Base-by-base conservation (phyloP, 768 basidiomycete species). In the Leucocoprinus leucothites region DNA sequence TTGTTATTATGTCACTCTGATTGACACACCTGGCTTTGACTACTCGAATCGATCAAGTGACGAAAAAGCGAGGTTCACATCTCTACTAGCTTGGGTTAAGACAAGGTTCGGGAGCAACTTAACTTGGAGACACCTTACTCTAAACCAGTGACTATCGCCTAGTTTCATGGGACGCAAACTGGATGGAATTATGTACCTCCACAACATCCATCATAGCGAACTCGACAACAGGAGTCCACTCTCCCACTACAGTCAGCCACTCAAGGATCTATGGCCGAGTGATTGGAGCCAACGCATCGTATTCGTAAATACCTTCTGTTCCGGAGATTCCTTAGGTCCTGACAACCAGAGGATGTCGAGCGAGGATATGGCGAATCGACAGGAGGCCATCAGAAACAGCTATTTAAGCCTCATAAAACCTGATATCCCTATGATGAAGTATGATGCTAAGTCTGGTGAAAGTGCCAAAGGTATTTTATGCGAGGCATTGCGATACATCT, bases 1-100 rank as follows among this genome's bases (percentile, higher is more conserved):
- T 31, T 31, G 11, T 31, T 16, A n/a, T n/a, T n/a, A 25, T 9
- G 38, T 51, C 16, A 51, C 49, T 28, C 26, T 51, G 38, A 51
- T 51, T 41, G 50, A 51, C 36, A 51, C 50, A 3, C 50, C 50
- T 41, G 50, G 50, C 1, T 51, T 51, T 41, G 50, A 51, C 41
- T 51, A 26, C n/a, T 11, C 11, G 31, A n/a, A 38, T 24, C 19
- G 0, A 3, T 16, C 8, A 11, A 51, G 41, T 28, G 25, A 51
- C 18, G 50, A 51, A 31, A 18, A 28, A 5, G 19, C 24, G 11
- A 24, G 13, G 2, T 51, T 51, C 14, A 22, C 22, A 21, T 14
- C 13, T 9, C 26, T 51, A 16, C n/a, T 25, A 9, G 9, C 7
- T 1, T 51, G 50, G 50, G 3, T 42, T 4, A 41, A 24, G 36